Conservation (phyloP, 352 stramenopile species). For the Phytophthora tentaculata region DNA sequence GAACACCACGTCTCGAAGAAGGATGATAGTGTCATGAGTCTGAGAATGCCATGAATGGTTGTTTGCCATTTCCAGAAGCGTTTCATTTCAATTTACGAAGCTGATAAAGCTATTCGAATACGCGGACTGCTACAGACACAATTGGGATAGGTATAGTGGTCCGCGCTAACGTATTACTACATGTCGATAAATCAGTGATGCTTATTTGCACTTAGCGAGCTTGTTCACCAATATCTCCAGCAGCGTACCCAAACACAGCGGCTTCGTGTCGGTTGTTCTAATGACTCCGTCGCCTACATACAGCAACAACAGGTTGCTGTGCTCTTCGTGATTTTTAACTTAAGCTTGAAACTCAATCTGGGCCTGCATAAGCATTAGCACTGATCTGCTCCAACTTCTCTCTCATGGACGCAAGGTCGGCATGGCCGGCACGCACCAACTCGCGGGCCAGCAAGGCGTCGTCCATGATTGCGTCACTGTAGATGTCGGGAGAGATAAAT, state of each 20-base stretch:
- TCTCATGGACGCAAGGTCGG: not conserved
- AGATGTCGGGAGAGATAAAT: too few relatives aligned
- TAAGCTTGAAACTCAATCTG: not conserved
- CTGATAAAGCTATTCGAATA: not conserved
- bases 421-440: not conserved
- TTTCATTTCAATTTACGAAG: not conserved
- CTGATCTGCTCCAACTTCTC: not conserved
- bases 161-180: not conserved
- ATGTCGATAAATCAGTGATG: not conserved
- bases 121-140: not conserved
- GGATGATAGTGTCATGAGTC: not conserved
- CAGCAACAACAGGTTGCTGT: not conserved
- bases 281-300: not conserved
- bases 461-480: too few relatives aligned
- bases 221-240: not conserved
- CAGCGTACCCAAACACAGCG: not conserved
- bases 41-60: not conserved
- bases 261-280: not conserved
- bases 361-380: not conserved
- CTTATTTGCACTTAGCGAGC: not conserved
- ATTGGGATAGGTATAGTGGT: not conserved
- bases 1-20: not conserved
- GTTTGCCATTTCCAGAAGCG: not conserved
- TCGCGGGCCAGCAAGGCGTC: slow-evolving; percentile 11
- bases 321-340: not conserved